Evolutionary conservation across 768 basidiomycete genomes (phyloP).

Genomic region (Tremella yokohamensis): DNA sequence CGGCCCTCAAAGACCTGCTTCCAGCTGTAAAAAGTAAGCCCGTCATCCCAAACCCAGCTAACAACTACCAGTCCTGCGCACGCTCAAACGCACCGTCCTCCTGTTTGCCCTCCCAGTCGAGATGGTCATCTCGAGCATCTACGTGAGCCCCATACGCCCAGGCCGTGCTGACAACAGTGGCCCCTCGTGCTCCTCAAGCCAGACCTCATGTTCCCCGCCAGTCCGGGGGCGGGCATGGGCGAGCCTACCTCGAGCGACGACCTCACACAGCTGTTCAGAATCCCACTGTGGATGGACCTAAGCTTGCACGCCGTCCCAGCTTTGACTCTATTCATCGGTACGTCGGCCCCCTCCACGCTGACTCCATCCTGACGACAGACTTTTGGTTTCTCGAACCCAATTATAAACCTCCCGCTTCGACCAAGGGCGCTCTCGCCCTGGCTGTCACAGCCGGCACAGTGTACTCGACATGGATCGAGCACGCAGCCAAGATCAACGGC

Average conservation of each 20-base stretch:
- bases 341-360: conserved; percentile 10
- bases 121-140: conserved; percentile 60
- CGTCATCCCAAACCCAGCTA: background rate
- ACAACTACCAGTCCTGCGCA: conserved; percentile 51
- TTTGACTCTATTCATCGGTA: conserved; percentile 57
- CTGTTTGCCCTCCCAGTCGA: conserved; percentile 67
- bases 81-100: conserved; percentile 60
- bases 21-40: conserved; percentile 52
- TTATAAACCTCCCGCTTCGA: conserved; percentile 54
- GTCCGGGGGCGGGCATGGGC: conserved; percentile 29
- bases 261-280: conserved; percentile 48
- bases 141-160: conserved; percentile 48
- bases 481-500: conserved; percentile 62
- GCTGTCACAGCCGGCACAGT: conserved; percentile 51
- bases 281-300: conserved; percentile 60
- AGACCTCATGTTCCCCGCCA: conserved; percentile 57
- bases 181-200: conserved; percentile 60
- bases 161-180: conserved; percentile 54
- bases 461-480: conserved; percentile 68
- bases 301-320: conserved; percentile 66
- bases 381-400: conserved; percentile 66
- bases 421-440: conserved; percentile 48
- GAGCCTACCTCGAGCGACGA: conserved; percentile 31
- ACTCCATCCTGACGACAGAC: conserved; percentile 47
- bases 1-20: conserved; percentile 54